A percentile compares a stretch with the other conserved stretches of the same genome.
phyloP scores from a whole-genome alignment of 2,329 filamentous ascomycete species.

The Tolypocladium capitatum region DNA sequence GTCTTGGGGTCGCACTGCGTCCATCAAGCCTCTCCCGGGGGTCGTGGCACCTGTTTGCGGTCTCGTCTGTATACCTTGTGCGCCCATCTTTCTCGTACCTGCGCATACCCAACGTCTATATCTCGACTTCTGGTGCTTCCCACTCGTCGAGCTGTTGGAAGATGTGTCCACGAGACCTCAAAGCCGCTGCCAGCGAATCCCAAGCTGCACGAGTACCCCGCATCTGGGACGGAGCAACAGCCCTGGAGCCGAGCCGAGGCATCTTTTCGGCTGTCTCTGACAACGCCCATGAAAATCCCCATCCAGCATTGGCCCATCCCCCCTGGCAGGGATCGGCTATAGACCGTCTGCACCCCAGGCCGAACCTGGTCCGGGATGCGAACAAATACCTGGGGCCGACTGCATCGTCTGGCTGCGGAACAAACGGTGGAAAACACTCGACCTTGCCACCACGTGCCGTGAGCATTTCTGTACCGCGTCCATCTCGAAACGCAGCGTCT shows the following conservation, averaged over 20 bases:
- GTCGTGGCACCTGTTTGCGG: not conserved
- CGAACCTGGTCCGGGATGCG: not conserved
- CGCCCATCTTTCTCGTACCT: not conserved
- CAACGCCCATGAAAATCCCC: not conserved
- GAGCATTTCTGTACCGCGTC: not conserved
- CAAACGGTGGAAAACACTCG: not conserved
- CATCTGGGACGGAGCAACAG: not conserved
- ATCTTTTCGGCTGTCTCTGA: not conserved
- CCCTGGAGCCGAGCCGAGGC: not conserved
- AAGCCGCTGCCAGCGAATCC: not conserved
- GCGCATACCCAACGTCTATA: not conserved
- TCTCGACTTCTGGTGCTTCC: not conserved
- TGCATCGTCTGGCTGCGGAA: not conserved
- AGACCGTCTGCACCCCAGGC: not conserved
- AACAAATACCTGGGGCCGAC: not conserved
- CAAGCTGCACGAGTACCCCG: not conserved
- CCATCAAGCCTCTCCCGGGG: not conserved
- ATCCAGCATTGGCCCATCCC: not conserved
- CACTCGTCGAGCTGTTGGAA: not conserved
- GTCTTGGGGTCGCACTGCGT: not conserved
- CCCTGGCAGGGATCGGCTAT: not conserved
- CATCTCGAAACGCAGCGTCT: not conserved
- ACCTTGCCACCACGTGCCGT: no score
- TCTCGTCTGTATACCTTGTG: not conserved
- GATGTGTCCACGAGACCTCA: no score